Evolutionary conservation across 805 yeast genomes (phyloP), one percentile per base, ranked within the genome.

Genomic region (Candida coquimbonensis): DNA sequence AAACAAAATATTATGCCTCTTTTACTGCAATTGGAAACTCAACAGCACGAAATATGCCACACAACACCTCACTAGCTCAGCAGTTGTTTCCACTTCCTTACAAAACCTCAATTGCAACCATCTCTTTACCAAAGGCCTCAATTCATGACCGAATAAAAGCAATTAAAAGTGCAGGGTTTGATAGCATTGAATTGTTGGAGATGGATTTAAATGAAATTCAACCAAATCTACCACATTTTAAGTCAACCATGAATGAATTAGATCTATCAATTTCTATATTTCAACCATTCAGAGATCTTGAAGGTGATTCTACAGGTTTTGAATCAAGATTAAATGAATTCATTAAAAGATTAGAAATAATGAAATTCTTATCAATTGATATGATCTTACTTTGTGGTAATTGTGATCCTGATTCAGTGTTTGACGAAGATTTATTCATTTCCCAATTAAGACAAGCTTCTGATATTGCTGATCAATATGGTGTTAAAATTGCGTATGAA

Each of bases 401-500:
- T 19, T 46, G 49, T 39, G 7, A 14, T 9, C n/a, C 24, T n/a
- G n/a, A 32, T 19, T 9, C 13, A 16, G 38, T 38, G 9, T 34
- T 38, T 17, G n/a, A 40, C 5, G 43, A 38, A 16, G 27, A 27
- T 3, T 8, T 17, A 14, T 38, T 35, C 17, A 33, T 44, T 8
- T 34, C 25, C 3, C 50, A 47, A 16, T 38, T 47, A 17, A 24
- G 32, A 25, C 32, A 27, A 5, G 48, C 48, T 9, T 11, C 37
- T 19, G 39, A 44, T 14, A 7, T 44, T 26, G 50, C 50, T 8
- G 19, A 13, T 9, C n/a, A 27, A 29, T 35, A 48, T 13, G 49
- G 45, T n/a, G 48, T 56, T n/a, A 46, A 46, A 37, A 47, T 62
- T 31, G 64, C 65, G 4, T 62, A 56, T 45, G 66, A 62, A 37